Evolutionary conservation across 179 eudicot genomes (phyloP).

Genomic region (Nepenthes alata): DNA sequence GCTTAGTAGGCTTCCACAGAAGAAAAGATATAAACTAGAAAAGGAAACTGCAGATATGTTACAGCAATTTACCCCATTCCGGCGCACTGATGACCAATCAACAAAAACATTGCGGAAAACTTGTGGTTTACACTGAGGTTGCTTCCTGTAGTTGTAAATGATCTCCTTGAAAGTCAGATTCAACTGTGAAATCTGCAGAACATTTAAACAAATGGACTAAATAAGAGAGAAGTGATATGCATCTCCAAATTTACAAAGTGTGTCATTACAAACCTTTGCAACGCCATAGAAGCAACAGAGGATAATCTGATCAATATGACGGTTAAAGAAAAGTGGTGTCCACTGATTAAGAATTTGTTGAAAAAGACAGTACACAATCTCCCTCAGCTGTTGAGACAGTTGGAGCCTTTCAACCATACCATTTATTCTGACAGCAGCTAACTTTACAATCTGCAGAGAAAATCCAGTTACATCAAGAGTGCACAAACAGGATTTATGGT

Average conservation of each 20-base stretch:
- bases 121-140: constrained; percentile 82
- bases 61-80: constrained; percentile 44
- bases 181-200: constrained; percentile 67
- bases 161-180: constrained; percentile 73
- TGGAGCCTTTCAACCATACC: constrained; percentile 87
- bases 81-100: constrained; percentile 63
- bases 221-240: neutral
- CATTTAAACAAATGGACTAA: neutral
- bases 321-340: constrained; percentile 66
- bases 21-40: neutral
- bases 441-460: constrained; percentile 56
- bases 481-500: neutral
- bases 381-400: constrained; percentile 63
- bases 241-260: neutral
- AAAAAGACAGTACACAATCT: constrained; percentile 72
- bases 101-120: constrained; percentile 86
- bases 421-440: constrained; percentile 94
- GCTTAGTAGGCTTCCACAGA: constrained; percentile 9
- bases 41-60: neutral
- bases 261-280: constrained; percentile 58
- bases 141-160: constrained; percentile 74
- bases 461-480: constrained; percentile 1
- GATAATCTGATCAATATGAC: constrained; percentile 90
- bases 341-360: constrained; percentile 61
- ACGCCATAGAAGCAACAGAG: constrained; percentile 91